Evolutionary conservation across 768 basidiomycete species (phyloP), one percentile per base, ranked within the genome.

Genomic region (Termitomyces sp.): DNA sequence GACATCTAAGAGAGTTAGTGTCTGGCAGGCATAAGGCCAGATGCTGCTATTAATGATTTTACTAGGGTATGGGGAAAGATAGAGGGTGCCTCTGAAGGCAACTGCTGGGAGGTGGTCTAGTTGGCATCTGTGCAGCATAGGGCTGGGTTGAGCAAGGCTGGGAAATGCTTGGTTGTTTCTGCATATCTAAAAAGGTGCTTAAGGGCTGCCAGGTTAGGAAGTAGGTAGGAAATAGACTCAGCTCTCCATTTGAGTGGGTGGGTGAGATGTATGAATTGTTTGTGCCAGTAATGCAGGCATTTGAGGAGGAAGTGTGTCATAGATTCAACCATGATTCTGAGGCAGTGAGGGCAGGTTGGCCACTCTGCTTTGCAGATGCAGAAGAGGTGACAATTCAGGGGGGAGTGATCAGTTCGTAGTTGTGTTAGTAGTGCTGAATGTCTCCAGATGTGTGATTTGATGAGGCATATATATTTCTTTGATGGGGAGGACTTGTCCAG

Each of bases 141-240:
- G 25, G 25, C 25, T 25, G 25, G 25, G 25, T 25, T 1, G 1
- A 25, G 25, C 25, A 25, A 25, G 25, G 25, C 25, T 25, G 25
- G 15, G 91, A 92, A 47, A 10, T 12, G 46, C 25, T 25, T 47
- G 8, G n/a, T 47, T 6, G 25, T 20, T 11, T 47, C 10, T 2
- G 29, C 12, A 11, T 25, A 47, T 29, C 46, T 47, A 10, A 25
- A 47, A 9, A 25, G 4, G 25, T 47, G 46, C 10, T 25, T 47
- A 10, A 47, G 3, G 46, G 46, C 25, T 7, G 46, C 20, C 2
- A 20, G 11, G 8, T 17, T 2, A 17, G 45, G 25, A 7, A 46
- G 20, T 6, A 46, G 20, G 17, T n/a, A 20, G 6, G 45, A 11
- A 47, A 47, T 47, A 11, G 46, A 47, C 46, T 47, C 46, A 47